phyloP scores from a whole-genome alignment of 345 rosid genomes.

The Bretschneidera sinensis region DNA sequence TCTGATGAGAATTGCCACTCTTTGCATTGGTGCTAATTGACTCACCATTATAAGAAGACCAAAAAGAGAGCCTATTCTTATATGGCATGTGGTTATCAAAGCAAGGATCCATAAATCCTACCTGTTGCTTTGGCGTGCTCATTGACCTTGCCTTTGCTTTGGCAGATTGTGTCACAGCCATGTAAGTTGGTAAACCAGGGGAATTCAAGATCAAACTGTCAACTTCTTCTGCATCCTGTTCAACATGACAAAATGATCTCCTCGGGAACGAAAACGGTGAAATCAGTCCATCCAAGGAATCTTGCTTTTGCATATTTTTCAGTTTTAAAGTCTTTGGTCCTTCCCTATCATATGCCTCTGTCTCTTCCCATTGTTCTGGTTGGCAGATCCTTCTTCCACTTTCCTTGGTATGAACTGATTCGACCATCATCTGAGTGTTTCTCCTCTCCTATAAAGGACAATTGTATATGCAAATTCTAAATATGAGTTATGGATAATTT shows the following conservation, averaged over 20 bases:
- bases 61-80: constrained; percentile 28
- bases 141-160: constrained; percentile 71
- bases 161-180: constrained; percentile 69
- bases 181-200: constrained; percentile 54
- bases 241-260: constrained; percentile 54
- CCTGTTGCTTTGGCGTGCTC: constrained; percentile 73
- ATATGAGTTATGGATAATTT: too few relatives aligned
- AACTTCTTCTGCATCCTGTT: constrained; percentile 28
- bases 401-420: constrained; percentile 33
- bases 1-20: constrained; percentile 22
- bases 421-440: constrained; percentile 35
- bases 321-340: constrained; percentile 26
- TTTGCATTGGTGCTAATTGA: constrained; percentile 16
- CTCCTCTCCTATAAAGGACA: constrained; percentile 55
- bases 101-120: constrained; percentile 33
- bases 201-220: constrained; percentile 43
- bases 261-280: constrained; percentile 53
- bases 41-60: constrained; percentile 54
- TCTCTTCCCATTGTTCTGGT: constrained; percentile 21
- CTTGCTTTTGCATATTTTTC: constrained; percentile 29
- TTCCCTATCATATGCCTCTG: constrained; percentile 19
- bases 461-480: background rate
- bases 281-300: constrained; percentile 36
- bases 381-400: constrained; percentile 31
- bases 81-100: constrained; percentile 29